Conservation (phyloP, 2,329 filamentous ascomycete species). For the Trichoderma sp. region DNA sequence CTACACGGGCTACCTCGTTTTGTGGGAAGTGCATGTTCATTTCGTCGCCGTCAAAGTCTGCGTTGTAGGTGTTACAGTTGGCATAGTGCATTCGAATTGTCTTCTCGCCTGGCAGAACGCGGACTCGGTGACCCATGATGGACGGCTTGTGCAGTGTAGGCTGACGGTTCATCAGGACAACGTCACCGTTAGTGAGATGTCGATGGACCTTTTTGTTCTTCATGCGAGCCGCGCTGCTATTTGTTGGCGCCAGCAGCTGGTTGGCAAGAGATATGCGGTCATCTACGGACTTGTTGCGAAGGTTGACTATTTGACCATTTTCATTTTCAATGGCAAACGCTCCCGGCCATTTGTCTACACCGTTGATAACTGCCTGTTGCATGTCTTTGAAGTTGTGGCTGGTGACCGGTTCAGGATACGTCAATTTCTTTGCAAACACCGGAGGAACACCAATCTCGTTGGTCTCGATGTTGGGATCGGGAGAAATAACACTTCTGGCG, state of each 20-base stretch:
- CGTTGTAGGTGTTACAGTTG: slow-evolving; percentile 99
- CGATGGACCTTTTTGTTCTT: slow-evolving; percentile 96
- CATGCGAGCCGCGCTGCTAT: slow-evolving; percentile 69
- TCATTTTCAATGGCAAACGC: slow-evolving; percentile 95
- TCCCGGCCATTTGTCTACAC: slow-evolving; percentile 89
- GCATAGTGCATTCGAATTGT: slow-evolving; percentile 99
- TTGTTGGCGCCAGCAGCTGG: slow-evolving; percentile 84
- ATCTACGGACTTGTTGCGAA: slow-evolving; percentile 83
- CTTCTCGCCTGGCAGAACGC: slow-evolving; percentile 90
- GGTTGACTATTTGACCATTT: slow-evolving; percentile 84
- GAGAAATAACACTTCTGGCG: slow-evolving; percentile 95
- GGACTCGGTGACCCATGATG: slow-evolving; percentile 96
- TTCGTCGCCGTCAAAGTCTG: slow-evolving; percentile 98
- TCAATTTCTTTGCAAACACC: slow-evolving; percentile 95
- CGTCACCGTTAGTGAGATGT: slow-evolving; percentile 93
- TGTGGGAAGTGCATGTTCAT: slow-evolving; percentile 99
- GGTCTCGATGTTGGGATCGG: slow-evolving; percentile 97
- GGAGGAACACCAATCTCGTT: slow-evolving; percentile 98
- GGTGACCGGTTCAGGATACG: slow-evolving; percentile 95
- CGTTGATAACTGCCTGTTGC: slow-evolving; percentile 95
- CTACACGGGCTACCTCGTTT: slow-evolving; percentile 89
- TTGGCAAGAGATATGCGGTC: slow-evolving; percentile 90
- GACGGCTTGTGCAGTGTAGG: slow-evolving; percentile 98
- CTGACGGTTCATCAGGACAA: slow-evolving; percentile 98
- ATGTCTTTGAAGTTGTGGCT: slow-evolving; percentile 96